These are phyloP conservation scores for Cercospora sojina DNA, from an alignment of 2,329 filamentous ascomycete genomes.

Conservation along the genomic window DNA sequence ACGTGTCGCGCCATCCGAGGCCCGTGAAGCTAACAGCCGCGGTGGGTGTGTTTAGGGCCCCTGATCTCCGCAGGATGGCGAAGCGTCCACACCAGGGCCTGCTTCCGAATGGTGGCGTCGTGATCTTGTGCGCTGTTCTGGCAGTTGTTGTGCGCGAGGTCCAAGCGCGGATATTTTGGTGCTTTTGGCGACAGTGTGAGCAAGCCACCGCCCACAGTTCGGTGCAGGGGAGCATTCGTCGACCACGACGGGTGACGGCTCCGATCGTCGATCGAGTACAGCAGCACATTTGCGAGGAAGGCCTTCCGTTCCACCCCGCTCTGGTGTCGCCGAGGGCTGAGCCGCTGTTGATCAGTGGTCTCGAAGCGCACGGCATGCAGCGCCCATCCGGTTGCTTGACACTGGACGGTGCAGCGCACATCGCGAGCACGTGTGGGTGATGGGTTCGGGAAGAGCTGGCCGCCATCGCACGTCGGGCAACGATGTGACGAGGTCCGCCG, in stretches of 20 bases:
- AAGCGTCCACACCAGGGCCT: neutral
- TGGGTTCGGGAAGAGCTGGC: conserved; percentile 10
- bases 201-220: neutral
- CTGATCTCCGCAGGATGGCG: conserved; percentile 1
- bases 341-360: neutral
- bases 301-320: neutral
- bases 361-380: neutral
- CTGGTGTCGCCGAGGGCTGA: neutral
- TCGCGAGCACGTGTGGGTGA: conserved; percentile 21
- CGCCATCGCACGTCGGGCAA: conserved; percentile 2
- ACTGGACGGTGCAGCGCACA: conserved; percentile 11
- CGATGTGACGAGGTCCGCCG: conserved; percentile 5
- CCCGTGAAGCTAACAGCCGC: neutral
- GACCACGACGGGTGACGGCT: neutral
- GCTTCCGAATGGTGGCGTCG: neutral
- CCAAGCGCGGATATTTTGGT: neutral
- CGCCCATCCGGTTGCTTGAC: neutral
- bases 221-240: neutral
- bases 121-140: neutral
- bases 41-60: neutral
- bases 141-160: neutral
- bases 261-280: conserved; percentile 3
- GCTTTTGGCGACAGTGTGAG: neutral
- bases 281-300: neutral
- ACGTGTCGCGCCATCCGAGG: neutral